A percentile compares a stretch with the other conserved stretches of the same genome.
Conservation (phyloP, 148 eudicot genomes). For the Limonium bicolor region DNA sequence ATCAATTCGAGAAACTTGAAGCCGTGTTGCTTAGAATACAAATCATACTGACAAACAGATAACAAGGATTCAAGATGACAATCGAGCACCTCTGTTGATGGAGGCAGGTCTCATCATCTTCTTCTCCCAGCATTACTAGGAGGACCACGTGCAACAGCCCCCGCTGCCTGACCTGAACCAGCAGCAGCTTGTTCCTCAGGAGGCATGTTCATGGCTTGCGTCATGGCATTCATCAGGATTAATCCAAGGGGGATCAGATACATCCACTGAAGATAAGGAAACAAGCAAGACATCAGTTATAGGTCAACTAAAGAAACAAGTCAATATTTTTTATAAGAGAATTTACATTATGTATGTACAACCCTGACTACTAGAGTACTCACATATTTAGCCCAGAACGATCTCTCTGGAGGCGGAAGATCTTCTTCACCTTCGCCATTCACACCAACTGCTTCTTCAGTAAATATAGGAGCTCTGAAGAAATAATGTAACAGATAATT, state of each 20-base stretch:
- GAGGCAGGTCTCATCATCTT: constrained; percentile 52
- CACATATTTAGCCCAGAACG: constrained; percentile 98
- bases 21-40: too few relatives aligned
- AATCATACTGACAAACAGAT: too few relatives aligned
- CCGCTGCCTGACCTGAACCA: constrained; percentile 31
- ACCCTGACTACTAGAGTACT: constrained; percentile 11
- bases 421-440: constrained; percentile 53
- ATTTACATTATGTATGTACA: background rate
- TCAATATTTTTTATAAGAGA: background rate
- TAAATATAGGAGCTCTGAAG: constrained; percentile 67
- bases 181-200: constrained; percentile 49
- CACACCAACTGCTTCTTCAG: constrained; percentile 52
- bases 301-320: background rate
- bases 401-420: constrained; percentile 54
- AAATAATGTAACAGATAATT: constrained; percentile 5
- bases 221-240: constrained; percentile 80
- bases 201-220: constrained; percentile 96
- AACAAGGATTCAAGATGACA: too few relatives aligned
- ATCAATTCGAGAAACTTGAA: too few relatives aligned
- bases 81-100: too few relatives aligned
- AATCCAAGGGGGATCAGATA: constrained; percentile 87
- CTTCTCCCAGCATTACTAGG: constrained; percentile 40
- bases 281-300: background rate
- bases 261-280: constrained; percentile 83
- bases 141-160: constrained; percentile 27